Base-by-base conservation (phyloP, 202 grass and related monocot species). In the Brachypodium distachyon region DNA sequence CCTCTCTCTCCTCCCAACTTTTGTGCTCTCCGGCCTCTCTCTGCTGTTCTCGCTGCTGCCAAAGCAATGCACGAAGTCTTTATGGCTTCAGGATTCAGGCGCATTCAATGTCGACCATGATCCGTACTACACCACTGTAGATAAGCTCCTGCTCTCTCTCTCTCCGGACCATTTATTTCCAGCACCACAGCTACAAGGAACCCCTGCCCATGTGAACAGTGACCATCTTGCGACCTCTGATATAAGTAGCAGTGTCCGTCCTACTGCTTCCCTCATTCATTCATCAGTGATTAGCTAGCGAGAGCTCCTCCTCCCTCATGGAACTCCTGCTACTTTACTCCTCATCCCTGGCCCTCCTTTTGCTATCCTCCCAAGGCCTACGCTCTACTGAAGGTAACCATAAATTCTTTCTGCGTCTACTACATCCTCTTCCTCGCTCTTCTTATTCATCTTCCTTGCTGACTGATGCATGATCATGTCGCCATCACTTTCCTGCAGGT, bases 81-180 rank as follows among this genome's bases (percentile, higher is more conserved):
- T 66, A 87, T 77, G 74, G 73, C 72, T 65, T 74, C 74, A 78
- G 80, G 59, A 69, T 62, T 61, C 77, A 59, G 75, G 63, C 57
- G 82, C 89, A 86, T 86, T 92, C 77, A 92, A 80, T 86, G 85
- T n/a, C n/a, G n/a, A 12, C 65, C 77, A 46, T 75, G 75, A 73
- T 83, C 83, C 79, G 67, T 55, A 67, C 72, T 31, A 76, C 69
- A 18, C 80, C 61, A 25, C 81, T 86, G 79, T 77, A 82, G 16
- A 62, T 61, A 61, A 62, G 31, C 68, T 61, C 80, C 66, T 64
- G 29, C 32, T 75, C 39, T 54, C 43, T 72, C 39, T 76, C 72
- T 55, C 37, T 60, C 8, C 46, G 14, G 3, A 46, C 59, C 48
- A 76, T 77, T 85, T 37, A 81, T 68, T 78, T 21, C 3, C 27